phyloP scores from a whole-genome alignment of 2,329 filamentous ascomycete genomes.

The Penicillium janthinellum region DNA sequence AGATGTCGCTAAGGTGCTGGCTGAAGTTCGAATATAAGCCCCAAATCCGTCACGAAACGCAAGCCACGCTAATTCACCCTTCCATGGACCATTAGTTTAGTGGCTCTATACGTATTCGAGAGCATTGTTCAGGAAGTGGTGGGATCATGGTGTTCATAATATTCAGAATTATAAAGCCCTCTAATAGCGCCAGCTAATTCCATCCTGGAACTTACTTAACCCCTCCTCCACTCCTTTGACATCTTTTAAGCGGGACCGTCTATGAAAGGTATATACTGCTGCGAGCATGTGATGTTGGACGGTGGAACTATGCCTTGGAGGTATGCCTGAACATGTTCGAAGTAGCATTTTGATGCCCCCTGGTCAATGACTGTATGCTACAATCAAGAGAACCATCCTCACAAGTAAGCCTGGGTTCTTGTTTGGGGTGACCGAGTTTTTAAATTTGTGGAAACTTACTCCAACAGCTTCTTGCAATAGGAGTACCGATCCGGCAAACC shows the following conservation, averaged over 20 bases:
- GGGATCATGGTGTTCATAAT: no score
- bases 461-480: background rate
- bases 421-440: background rate
- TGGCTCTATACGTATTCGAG: no score
- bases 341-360: slow-evolving; percentile 39
- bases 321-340: slow-evolving; percentile 42
- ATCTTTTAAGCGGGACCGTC: background rate
- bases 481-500: background rate
- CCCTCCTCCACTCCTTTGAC: background rate
- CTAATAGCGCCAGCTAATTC: background rate
- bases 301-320: slow-evolving; percentile 36
- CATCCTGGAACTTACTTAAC: background rate
- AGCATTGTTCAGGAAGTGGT: no score
- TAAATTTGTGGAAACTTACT: background rate
- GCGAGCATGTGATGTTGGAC: slow-evolving; percentile 37
- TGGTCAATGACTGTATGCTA: slow-evolving; percentile 44
- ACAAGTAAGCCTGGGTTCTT: background rate
- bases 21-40: no score
- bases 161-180: no score
- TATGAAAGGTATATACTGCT: background rate
- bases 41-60: no score
- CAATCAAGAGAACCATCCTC: background rate
- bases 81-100: no score
- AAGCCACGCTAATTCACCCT: no score
- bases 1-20: no score